phyloP scores from a whole-genome alignment of 169 alveolate species.

The Neospora caninum region DNA sequence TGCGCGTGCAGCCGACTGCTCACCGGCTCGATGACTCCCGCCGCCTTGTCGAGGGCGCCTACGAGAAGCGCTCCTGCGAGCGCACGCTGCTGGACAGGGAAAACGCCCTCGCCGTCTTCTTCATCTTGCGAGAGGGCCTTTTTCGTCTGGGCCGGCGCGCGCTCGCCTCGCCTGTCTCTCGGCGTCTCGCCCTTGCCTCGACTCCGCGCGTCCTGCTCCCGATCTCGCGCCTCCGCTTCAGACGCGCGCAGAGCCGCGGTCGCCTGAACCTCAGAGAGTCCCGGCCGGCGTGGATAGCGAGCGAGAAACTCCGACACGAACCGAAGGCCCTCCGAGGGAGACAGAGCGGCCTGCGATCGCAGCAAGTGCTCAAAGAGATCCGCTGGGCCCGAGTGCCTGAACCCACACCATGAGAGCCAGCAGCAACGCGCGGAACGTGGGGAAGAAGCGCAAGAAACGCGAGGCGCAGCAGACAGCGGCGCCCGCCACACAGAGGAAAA shows the following conservation, averaged over 20 bases:
- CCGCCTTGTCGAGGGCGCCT: slow-evolving; percentile 22
- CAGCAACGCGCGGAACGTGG: too few relatives aligned
- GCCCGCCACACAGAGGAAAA: too few relatives aligned
- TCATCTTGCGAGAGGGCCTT: background rate
- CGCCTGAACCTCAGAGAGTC: background rate
- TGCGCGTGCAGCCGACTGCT: slow-evolving; percentile 30
- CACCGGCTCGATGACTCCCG: background rate
- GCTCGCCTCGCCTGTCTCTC: background rate
- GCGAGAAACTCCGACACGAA: background rate
- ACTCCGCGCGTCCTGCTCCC: background rate
- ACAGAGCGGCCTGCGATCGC: background rate
- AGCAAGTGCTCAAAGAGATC: slow-evolving; percentile 18
- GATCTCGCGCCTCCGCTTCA: background rate
- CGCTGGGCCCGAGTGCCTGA: background rate
- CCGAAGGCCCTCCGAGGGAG: background rate
- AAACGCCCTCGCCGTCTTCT: slow-evolving; percentile 13
- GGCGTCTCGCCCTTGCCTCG: too few relatives aligned
- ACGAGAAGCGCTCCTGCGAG: slow-evolving; percentile 4
- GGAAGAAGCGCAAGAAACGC: too few relatives aligned
- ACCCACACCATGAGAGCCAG: background rate
- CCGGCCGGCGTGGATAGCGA: slow-evolving; percentile 2
- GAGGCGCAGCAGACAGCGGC: too few relatives aligned
- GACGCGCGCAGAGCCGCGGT: background rate
- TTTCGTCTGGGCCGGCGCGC: background rate
- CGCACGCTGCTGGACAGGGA: slow-evolving; percentile 1